Base-by-base conservation (phyloP, 2,329 filamentous ascomycete species). In the Nothophoma quercina region DNA sequence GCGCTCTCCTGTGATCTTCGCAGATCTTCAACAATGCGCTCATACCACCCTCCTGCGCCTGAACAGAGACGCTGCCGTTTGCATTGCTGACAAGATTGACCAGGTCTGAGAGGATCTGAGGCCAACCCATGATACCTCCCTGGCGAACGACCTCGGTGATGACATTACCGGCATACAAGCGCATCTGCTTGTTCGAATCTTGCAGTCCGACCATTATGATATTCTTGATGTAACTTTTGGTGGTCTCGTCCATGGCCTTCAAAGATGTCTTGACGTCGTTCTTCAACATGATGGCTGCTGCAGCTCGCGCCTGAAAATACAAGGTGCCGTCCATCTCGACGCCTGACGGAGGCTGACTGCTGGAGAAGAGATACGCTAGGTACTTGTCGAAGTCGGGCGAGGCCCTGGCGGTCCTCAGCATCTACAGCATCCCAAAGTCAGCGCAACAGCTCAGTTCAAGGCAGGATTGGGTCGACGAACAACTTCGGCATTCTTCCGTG, bases 361-460 rank as follows among this genome's bases (percentile, higher is more conserved):
- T 91, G 55, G 90, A 91, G 76, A 96, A 91, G 58, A 99, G 85
- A 76, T 90, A 97, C 64, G 91, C 90, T 35, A 99, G 87, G 76
- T 99, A 99, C 78, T 98, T 98, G 80, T 96, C 93, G 80, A 97
- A 90, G 74, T 98, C 93, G 40, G 93, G 93, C 9, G 90, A 95
- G 44, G 82, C 79, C 73, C 91, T 96, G 56, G 93, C 95, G 78
- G 96, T 90, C 62, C 86, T 83, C 66, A 99, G 90, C 91, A 98
- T 96, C 95, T 98, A 51, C 38, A 51, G 23, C 47, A 22, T 28
- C 52, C 46, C 40, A 51, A 42, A 44, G 63, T 74, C 56, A 70
- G 67, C 63, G 67, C 51, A 56, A 32, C 19, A 29, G 40, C 28
- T 21, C 36, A 19, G 34, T 33, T 18, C 36, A 19, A 32, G 51